Base-by-base conservation (phyloP, 257 asterid species). In the Salvia miltiorrhiza region DNA sequence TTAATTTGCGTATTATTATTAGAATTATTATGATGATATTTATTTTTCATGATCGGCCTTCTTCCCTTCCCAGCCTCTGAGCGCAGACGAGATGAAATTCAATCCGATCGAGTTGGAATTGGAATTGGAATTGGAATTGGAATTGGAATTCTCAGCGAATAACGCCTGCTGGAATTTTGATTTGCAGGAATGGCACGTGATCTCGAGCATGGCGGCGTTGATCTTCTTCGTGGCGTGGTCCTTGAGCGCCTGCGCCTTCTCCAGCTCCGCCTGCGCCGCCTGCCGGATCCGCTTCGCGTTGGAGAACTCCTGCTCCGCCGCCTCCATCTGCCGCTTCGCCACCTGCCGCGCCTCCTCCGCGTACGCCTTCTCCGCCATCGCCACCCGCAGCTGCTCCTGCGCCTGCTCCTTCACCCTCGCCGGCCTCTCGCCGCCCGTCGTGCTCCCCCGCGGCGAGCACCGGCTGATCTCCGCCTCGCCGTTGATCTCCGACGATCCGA, bases 171-270 rank as follows among this genome's bases (percentile, higher is more conserved):
- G 89, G 63, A 76, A 83, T 26, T 75, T 77, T 40, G 79, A 73
- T 81, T 80, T 84, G 75, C 96, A 90, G 56, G 81, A 70, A 62
- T 84, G 82, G 76, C 96, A 90, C 19, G 95, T 90, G 70, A 87
- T 78, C 63, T 85, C 84, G 11, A 81, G 59, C 26, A 86, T 76
- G 52, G 89, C 77, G 20, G 82, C 73, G 40, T 79, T 84, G 19
- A 84, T 81, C 45, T 73, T 75, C 82, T 63, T 77, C 0, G 81
- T 54, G 10, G 96, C 88, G 17, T 84, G 76, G 20, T 84, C 87
- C 72, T 76, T 85, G 67, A 86, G 43, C 1, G 68, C 71, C 9
- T 65, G 81, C 12, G 96, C 96, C 9, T 78, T 87, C 28, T 78
- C 88, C 5, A 87, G 75, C 71, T 90, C 96, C 23, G 64, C 73